These are phyloP conservation scores for Diospyros lotus DNA, from an alignment of 148 eudicot species.

Conservation along the genomic window DNA sequence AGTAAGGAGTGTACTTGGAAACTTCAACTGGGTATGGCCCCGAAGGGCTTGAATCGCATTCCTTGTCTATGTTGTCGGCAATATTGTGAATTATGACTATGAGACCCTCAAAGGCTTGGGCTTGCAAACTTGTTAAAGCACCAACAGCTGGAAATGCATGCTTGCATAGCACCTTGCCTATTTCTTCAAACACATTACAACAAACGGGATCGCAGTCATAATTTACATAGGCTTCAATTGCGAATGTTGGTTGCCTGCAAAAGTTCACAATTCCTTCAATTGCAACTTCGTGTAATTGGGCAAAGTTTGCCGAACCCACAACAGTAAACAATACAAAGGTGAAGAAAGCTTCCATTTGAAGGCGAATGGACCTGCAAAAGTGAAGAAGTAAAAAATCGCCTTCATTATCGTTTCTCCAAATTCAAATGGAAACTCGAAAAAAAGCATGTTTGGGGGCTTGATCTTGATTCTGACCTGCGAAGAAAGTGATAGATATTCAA, in stretches of 20 bases:
- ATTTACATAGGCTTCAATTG: slow-evolving; percentile 66
- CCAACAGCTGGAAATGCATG: slow-evolving; percentile 62
- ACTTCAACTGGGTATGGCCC: slow-evolving; percentile 65
- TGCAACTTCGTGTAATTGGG: slow-evolving; percentile 77
- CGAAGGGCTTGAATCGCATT: slow-evolving; percentile 34
- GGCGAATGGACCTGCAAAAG: slow-evolving; percentile 60
- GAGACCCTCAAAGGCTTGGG: slow-evolving; percentile 91
- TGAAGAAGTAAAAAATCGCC: background rate
- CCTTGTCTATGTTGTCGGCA: slow-evolving; percentile 67
- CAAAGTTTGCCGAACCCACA: slow-evolving; percentile 31
- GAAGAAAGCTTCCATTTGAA: slow-evolving; percentile 91
- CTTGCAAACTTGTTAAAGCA: slow-evolving; percentile 60
- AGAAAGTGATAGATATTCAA: slow-evolving; percentile 72
- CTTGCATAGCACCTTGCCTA: slow-evolving; percentile 72
- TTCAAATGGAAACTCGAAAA: background rate
- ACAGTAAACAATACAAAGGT: slow-evolving; percentile 57
- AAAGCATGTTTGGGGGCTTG: background rate
- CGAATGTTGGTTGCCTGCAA: slow-evolving; percentile 74
- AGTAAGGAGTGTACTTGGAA: slow-evolving; percentile 53
- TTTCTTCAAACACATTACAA: slow-evolving; percentile 70
- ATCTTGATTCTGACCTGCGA: slow-evolving; percentile 43
- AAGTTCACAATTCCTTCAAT: slow-evolving; percentile 78
- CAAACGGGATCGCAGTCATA: slow-evolving; percentile 70
- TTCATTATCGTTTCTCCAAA: background rate
- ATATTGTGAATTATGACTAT: slow-evolving; percentile 60